Evolutionary conservation across 2,329 filamentous ascomycete genomes (phyloP).

Genomic region (Rhynchosporium graminicola): DNA sequence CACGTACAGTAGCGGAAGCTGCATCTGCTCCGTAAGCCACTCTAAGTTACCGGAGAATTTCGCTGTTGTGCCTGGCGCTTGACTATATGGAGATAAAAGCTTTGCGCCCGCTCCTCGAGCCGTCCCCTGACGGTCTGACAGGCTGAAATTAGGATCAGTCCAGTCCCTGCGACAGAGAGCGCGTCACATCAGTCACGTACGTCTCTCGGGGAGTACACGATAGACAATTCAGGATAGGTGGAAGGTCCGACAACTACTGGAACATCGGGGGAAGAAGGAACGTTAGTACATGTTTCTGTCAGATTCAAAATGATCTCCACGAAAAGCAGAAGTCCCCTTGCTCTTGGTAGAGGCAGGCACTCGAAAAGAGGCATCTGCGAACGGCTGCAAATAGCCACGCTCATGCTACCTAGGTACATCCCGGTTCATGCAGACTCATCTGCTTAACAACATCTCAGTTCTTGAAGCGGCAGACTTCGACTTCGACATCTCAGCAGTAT

Average conservation of each 20-base stretch:
- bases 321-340: conserved; percentile 8
- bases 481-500: not conserved
- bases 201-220: not conserved
- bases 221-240: not conserved
- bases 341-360: not conserved
- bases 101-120: conserved; percentile 1
- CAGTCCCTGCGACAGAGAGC: conserved; percentile 4
- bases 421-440: too few relatives aligned
- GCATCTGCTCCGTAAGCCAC: too few relatives aligned
- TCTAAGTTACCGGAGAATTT: conserved; percentile 1
- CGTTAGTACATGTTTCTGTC: not conserved
- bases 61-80: conserved; percentile 12
- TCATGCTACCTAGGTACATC: conserved; percentile 12
- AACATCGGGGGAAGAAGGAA: not conserved
- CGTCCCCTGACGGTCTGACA: not conserved
- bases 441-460: too few relatives aligned
- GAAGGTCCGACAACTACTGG: not conserved
- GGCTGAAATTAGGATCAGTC: conserved; percentile 7
- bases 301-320: not conserved
- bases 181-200: not conserved
- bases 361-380: not conserved
- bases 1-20: not conserved
- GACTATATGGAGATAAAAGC: not conserved
- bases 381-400: conserved; percentile 2
- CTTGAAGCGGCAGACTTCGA: conserved; percentile 6